phyloP scores from a whole-genome alignment of 2,329 filamentous ascomycete species.

The Alternaria infectoria region DNA sequence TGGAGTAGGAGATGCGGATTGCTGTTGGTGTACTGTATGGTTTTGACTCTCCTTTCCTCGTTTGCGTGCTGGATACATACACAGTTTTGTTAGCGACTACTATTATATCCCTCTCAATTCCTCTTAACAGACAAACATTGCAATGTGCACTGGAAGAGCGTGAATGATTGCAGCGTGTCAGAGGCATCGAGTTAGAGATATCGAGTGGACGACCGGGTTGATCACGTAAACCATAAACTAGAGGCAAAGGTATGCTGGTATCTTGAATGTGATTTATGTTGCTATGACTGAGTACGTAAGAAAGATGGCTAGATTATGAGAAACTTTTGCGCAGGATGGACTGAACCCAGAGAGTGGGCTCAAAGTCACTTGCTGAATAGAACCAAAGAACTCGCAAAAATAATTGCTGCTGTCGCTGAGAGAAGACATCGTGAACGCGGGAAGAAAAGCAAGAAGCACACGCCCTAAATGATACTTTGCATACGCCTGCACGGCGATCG shows the following conservation, averaged over 20 bases:
- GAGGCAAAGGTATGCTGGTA: not conserved
- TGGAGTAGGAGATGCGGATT: slow-evolving; percentile 50
- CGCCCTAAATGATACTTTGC: fast-evolving
- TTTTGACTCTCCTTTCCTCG: not conserved
- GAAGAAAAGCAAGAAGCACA: not conserved
- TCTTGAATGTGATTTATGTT: not conserved
- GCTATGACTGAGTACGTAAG: not conserved
- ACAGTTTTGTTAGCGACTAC: not conserved
- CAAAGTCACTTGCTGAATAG: not conserved
- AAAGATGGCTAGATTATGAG: not conserved
- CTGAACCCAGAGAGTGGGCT: not conserved
- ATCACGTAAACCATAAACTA: not conserved
- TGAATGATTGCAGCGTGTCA: not conserved
- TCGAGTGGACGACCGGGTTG: not conserved
- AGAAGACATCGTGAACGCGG: not conserved
- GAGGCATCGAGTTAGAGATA: not conserved
- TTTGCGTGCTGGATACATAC: not conserved
- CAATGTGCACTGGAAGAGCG: not conserved
- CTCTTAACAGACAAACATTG: not conserved
- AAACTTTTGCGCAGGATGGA: not conserved
- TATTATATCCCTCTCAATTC: slow-evolving; percentile 5
- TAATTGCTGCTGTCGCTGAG: not conserved
- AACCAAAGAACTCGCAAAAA: not conserved
- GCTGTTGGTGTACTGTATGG: slow-evolving; percentile 20
- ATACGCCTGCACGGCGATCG: not conserved